phyloP scores from a whole-genome alignment of 75 land plant genomes.

The Pinus tabuliformis region DNA sequence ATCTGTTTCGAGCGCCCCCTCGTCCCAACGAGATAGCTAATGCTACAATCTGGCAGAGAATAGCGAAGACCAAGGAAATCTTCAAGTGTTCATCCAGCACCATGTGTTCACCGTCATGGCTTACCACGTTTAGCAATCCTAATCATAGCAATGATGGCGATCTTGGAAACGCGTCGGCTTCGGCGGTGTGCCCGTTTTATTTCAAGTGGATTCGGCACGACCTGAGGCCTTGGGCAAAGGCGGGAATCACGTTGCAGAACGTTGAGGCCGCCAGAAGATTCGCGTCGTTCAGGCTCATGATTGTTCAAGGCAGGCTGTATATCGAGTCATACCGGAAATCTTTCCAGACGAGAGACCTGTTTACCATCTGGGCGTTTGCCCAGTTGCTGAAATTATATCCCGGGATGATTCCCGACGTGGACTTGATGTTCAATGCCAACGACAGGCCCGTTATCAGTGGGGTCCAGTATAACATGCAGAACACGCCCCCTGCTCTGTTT shows the following conservation, averaged over 20 bases:
- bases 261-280: constrained; percentile 25
- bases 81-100: neutral
- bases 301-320: constrained; percentile 39
- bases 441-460: constrained; percentile 41
- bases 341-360: constrained; percentile 54
- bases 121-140: neutral
- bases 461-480: neutral
- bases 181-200: constrained; percentile 47
- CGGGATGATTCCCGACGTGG: constrained; percentile 59
- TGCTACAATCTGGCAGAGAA: neutral
- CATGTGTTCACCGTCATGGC: neutral
- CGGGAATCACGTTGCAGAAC: constrained; percentile 46
- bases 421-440: constrained; percentile 53
- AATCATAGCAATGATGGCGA: neutral
- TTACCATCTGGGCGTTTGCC: constrained; percentile 58
- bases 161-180: too few relatives aligned
- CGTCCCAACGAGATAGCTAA: too few relatives aligned
- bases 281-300: constrained; percentile 40
- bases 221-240: constrained; percentile 46
- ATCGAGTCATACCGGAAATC: constrained; percentile 25
- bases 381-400: constrained; percentile 58
- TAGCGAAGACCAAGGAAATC: neutral
- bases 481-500: constrained; percentile 63
- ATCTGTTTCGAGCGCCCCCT: too few relatives aligned
- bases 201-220: constrained; percentile 70